These are phyloP conservation scores for Serpula lacrymans DNA, from an alignment of 768 basidiomycete genomes.

Conservation along the genomic window DNA sequence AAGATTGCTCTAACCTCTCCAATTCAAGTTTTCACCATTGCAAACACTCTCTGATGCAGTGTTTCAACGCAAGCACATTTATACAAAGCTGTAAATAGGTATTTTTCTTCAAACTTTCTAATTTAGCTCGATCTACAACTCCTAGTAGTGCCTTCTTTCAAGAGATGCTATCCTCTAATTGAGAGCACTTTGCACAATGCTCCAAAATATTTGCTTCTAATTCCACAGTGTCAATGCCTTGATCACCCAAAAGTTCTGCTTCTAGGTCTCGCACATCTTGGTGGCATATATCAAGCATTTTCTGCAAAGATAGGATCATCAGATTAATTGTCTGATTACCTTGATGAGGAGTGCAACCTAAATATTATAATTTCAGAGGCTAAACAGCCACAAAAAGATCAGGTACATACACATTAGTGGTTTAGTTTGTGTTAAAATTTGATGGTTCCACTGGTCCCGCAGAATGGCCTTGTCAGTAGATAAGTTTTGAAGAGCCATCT, in stretches of 20 bases:
- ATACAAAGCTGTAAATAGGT: slow-evolving; percentile 4
- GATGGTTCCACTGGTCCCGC: slow-evolving; percentile 8
- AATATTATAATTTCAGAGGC: too few relatives aligned
- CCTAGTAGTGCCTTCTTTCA: not conserved
- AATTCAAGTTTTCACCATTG: slow-evolving; percentile 15
- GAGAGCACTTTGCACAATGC: not conserved
- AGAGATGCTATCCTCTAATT: not conserved
- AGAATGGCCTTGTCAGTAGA: not conserved
- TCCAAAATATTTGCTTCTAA: not conserved
- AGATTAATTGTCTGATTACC: not conserved
- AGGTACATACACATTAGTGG: slow-evolving; percentile 2
- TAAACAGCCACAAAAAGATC: too few relatives aligned
- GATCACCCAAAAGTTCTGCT: not conserved
- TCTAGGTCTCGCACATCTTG: not conserved
- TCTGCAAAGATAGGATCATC: not conserved
- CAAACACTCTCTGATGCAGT: slow-evolving; percentile 9
- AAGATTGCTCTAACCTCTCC: slow-evolving; percentile 7
- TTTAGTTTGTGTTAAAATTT: slow-evolving; percentile 2
- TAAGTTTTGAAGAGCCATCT: not conserved
- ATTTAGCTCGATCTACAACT: not conserved
- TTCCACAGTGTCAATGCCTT: not conserved
- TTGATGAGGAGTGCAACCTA: not conserved
- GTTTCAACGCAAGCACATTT: slow-evolving; percentile 17
- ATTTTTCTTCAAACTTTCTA: not conserved
- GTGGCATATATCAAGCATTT: not conserved